Evolutionary conservation across 768 basidiomycete species (phyloP), one percentile per base, ranked within the genome.

Genomic region (Leccinum incarnatum): DNA sequence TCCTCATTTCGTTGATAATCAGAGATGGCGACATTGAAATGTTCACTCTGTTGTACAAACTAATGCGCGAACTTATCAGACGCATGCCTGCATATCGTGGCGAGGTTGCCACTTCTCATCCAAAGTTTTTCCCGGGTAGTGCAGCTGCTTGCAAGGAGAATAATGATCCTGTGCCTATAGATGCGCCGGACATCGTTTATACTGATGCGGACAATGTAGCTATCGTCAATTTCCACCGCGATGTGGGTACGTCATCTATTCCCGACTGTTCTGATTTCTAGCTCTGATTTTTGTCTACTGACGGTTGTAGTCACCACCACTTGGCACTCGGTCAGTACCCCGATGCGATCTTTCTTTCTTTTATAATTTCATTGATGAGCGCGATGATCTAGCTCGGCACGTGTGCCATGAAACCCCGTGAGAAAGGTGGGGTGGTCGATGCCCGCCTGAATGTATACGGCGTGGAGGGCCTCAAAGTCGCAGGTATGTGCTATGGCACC

Each of bases 381-480:
- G 19, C 10, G 10, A 17, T 50, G 4, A 34, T 34, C 14, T 51
- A 51, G 51, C 51, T 51, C 5, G 51, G 86, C 34, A 88, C 86
- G 0, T 88, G 86, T 57, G 80, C 86, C 1, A 89, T 88, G 87
- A 87, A 87, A 34, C 51, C 52, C 17, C 61, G 29, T 10, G 34
- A 29, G 2, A 34, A 53, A 42, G 54, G 54, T 19, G 59, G 63
- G 8, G 63, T 64, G 10, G 59, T 64, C 2, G 56, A 65, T 51
- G 45, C 50, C 5, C 55, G 58, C 3, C 56, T 65, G 37, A 62
- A 65, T 5, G 64, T 65, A 25, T 62, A 65, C 19, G 64, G 56
- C 8, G 59, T 62, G 0, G n/a, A 54, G 27, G 54, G 52, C 4
- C 56, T 65, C 32, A 65, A 65, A 40, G 54, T 65, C 9, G 64